Base-by-base conservation (phyloP, 2,329 filamentous ascomycete species). In the Sordariomycetes sp. region DNA sequence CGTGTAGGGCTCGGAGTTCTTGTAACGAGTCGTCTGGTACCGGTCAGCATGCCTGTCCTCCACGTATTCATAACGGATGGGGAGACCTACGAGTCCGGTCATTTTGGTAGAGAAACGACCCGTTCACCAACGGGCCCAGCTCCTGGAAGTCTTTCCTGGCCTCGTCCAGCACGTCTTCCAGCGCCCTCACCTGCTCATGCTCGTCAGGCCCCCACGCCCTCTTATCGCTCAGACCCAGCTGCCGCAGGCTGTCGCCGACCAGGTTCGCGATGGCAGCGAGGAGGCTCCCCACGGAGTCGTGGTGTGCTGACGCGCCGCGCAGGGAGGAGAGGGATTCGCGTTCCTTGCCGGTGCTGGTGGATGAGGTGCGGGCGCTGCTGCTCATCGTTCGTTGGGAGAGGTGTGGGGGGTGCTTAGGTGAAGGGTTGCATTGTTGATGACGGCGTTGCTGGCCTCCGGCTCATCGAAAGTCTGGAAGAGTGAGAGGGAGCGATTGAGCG, bases 111-210 rank as follows among this genome's bases (percentile, higher is more conserved):
- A 75, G 72, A 30, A 66, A 59, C 44, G 68, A 63, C 20, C 72
- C 71, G 42, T 72, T 69, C 35, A 77, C 63, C 28, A 77, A 57
- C 30, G 61, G 59, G 16, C 64, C 64, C 38, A 78, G 58, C 46
- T 72, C 65, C 54, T 77, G 72, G 42, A 76, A 78, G 54, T 78
- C 72, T 50, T 63, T 66, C 54, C 69, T 72, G 36, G 73, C 73
- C 43, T 75, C 70, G 48, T 75, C 70, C 33, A 78, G 59, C n/a
- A 64, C 59, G 23, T 63, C 58, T 45, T 75, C 66, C 35, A 78
- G 58, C 32, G 69, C 64, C 37, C 64, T 67, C 37, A 69, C 51
- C 56, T 77, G 73, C 47, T 76, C 72, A 48, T 72, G 67, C 57
- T 77, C 72, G 59, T 75, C 71, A 16, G 61, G 57, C 0, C 66